Evolutionary conservation across 257 asterid genomes (phyloP).

Genomic region (Solanum tarijense): DNA sequence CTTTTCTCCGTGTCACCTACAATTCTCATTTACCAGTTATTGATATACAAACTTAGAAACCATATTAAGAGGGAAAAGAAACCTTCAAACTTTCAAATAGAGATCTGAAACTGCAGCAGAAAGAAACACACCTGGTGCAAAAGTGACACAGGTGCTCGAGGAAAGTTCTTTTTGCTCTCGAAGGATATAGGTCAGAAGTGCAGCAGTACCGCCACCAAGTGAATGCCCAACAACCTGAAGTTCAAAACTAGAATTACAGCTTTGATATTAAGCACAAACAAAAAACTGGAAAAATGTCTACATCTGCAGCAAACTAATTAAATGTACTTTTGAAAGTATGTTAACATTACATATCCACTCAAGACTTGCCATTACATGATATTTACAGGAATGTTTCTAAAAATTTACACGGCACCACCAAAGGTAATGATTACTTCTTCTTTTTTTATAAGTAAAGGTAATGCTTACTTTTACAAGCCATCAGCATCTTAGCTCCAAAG

Average conservation of each 20-base stretch:
- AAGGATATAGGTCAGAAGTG: conserved; percentile 71
- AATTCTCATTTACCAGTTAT: not conserved
- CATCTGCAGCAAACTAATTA: not conserved
- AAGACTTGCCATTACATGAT: not conserved
- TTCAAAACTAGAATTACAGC: not conserved
- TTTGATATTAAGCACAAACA: not conserved
- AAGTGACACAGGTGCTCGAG: conserved; percentile 52
- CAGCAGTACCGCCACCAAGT: conserved; percentile 93
- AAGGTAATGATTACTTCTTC: not conserved
- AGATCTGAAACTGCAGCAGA: not conserved
- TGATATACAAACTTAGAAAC: not conserved
- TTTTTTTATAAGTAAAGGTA: not conserved
- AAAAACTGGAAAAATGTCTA: not conserved
- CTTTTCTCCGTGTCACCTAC: not conserved
- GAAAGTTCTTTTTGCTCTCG: conserved; percentile 71
- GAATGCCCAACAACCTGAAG: conserved; percentile 82
- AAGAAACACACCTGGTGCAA: conserved; percentile 67
- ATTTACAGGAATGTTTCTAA: not conserved
- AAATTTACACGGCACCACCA: not conserved
- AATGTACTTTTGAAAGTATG: not conserved
- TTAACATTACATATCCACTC: not conserved
- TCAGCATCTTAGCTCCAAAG: not conserved
- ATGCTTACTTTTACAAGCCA: not conserved
- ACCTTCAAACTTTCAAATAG: not conserved
- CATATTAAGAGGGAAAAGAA: not conserved